Conservation (phyloP, 1,284 basidiomycete genomes). For the Meira nashicola region DNA sequence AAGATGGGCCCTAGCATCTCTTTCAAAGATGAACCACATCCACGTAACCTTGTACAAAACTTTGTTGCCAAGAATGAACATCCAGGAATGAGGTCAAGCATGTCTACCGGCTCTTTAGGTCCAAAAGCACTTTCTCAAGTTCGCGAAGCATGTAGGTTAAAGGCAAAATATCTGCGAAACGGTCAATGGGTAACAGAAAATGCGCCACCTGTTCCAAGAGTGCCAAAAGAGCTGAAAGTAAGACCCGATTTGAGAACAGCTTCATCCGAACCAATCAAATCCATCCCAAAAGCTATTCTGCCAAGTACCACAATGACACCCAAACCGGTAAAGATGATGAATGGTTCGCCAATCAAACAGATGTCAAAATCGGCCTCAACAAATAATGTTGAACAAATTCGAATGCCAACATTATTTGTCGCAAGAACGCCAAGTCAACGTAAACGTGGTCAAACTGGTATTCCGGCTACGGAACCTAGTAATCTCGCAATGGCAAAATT, state of each 20-base stretch:
- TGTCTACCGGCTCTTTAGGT: neutral
- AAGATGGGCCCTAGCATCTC: neutral
- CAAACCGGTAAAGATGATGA: neutral
- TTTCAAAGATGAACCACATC: neutral
- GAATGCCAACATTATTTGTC: slow-evolving; percentile 24
- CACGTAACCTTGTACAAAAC: neutral
- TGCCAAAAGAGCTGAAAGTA: neutral
- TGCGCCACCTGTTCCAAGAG: neutral
- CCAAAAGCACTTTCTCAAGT: slow-evolving; percentile 4
- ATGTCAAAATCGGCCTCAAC: neutral
- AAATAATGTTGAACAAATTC: neutral
- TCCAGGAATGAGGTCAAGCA: neutral
- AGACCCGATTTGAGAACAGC: neutral
- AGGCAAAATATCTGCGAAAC: slow-evolving; percentile 3
- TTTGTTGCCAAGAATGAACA: neutral
- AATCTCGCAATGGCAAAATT: slow-evolving; percentile 8
- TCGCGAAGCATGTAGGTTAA: slow-evolving; percentile 4
- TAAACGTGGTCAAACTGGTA: slow-evolving; percentile 22
- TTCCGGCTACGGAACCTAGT: slow-evolving; percentile 23
- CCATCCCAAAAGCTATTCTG: neutral
- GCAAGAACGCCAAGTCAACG: slow-evolving; percentile 27
- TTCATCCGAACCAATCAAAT: neutral
- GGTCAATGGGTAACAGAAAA: neutral
- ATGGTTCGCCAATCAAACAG: neutral
- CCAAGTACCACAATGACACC: neutral